phyloP scores from a whole-genome alignment of 495 filamentous ascomycete species.

The Neohortaea acidophila region DNA sequence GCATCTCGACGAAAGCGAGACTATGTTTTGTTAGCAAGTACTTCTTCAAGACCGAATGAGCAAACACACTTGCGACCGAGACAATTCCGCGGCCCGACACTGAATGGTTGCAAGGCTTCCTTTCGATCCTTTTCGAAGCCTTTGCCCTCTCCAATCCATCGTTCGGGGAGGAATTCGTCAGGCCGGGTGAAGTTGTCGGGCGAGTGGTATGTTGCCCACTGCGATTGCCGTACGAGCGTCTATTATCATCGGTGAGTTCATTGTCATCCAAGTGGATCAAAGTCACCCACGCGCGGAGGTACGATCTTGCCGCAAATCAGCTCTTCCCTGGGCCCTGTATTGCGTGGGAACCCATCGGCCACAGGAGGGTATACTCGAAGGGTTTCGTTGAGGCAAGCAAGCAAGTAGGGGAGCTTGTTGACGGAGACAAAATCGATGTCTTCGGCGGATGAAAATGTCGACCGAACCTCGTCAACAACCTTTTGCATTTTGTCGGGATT shows the following conservation, averaged over 20 bases:
- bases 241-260: too few relatives aligned
- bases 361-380: slow-evolving; percentile 32
- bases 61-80: too few relatives aligned
- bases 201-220: slow-evolving; percentile 1
- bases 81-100: slow-evolving; percentile 30
- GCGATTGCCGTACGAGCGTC: too few relatives aligned
- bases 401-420: slow-evolving; percentile 22
- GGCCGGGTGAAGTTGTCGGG: slow-evolving; percentile 24
- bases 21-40: too few relatives aligned
- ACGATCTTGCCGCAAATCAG: too few relatives aligned
- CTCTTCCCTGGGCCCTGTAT: too few relatives aligned
- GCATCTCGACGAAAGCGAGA: slow-evolving; percentile 6
- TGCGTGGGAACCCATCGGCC: too few relatives aligned
- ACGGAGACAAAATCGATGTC: slow-evolving; percentile 1
- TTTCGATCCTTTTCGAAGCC: slow-evolving; percentile 23
- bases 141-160: slow-evolving; percentile 26
- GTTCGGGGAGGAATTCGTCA: slow-evolving; percentile 30
- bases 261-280: too few relatives aligned
- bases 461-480: slow-evolving; percentile 1
- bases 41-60: too few relatives aligned
- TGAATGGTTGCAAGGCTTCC: slow-evolving; percentile 31
- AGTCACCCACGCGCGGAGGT: too few relatives aligned
- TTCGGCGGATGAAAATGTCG: not conserved
- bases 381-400: slow-evolving; percentile 31
- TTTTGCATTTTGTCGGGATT: slow-evolving; percentile 1